Evolutionary conservation across 2,329 filamentous ascomycete genomes (phyloP), one percentile per base, ranked within the genome.

Genomic region (Claviceps maximensis): DNA sequence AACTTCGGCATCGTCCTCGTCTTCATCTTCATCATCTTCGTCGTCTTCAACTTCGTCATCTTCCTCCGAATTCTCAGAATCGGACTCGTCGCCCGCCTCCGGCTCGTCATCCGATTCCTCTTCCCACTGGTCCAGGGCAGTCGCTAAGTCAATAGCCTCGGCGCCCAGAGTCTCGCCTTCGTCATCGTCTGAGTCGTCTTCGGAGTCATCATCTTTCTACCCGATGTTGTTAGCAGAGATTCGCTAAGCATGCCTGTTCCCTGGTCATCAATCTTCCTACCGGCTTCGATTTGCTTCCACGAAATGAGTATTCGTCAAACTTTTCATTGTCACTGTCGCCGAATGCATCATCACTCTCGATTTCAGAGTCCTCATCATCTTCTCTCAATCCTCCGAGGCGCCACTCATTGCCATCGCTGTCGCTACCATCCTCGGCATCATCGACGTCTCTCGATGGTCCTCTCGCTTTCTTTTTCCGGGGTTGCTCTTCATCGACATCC

Each of bases 331-430:
- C 90, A 61, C 87, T 93, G 58, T 87, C 84, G 3, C 89, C 87
- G 74, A 95, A 89, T 2, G 91, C 90, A 62, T 94, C 88, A 64
- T 83, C 80, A 60, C 78, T 81, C 58, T 83, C 81, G 51, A 83
- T 78, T 55, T 83, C 80, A 5, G 79, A 83, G 59, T 83, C 80
- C 21, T 82, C 76, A 40, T 82, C 79, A 33, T 77, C 76, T 17
- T 71, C 72, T 23, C 72, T 74, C 6, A 80, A 55, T 12, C 69
- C 74, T 27, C 90, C 89, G 50, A 95, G 74, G 49, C 78, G 83
- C 89, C 89, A 95, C 62, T 87, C 82, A 61, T 94, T 87, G 23
- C 89, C 89, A 56, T 90, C 87, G 56, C 85, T 88, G 63, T 95
- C 90, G 59, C 84, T 90, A 10, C 87, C 87, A 57, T 84, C 82